A percentile compares a stretch with the other conserved stretches of the same genome.
Evolutionary conservation across 805 yeast species (phyloP).

Genomic region (Cyberlindnera euphorbiae): DNA sequence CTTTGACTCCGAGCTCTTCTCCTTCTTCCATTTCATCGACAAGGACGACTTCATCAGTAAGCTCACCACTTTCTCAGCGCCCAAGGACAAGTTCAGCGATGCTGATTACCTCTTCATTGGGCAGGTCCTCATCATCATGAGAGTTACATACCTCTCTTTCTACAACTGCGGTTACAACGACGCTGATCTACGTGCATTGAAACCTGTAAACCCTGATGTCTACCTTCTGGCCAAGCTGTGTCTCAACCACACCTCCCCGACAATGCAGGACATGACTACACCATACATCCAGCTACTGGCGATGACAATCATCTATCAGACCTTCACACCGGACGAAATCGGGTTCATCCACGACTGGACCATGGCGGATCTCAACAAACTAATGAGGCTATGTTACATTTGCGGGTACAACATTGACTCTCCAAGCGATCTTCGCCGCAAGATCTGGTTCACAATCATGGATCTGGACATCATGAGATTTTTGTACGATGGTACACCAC

Average conservation of each 20-base stretch:
- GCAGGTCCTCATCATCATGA: constrained; percentile 14
- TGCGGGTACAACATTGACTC: constrained; percentile 2
- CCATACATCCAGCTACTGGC: constrained; percentile 7
- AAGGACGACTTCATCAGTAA: constrained; percentile 5
- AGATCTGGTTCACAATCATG: constrained; percentile 10
- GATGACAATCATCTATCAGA: constrained; percentile 1
- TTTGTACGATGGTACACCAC: constrained; percentile 17
- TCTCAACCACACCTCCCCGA: constrained; percentile 10
- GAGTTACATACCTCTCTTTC: constrained; percentile 14
- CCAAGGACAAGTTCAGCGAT: constrained; percentile 4
- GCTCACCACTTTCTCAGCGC: constrained; percentile 9
- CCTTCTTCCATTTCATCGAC: constrained; percentile 8
- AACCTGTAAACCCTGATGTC: constrained; percentile 8
- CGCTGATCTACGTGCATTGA: constrained; percentile 3
- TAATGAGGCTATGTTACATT: constrained; percentile 2
- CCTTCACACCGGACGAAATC: constrained; percentile 4
- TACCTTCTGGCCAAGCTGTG: constrained; percentile 13
- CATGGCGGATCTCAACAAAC: constrained; percentile 4
- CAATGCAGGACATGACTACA: constrained; percentile 4
- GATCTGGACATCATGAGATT: constrained; percentile 15
- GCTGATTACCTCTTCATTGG: constrained; percentile 14
- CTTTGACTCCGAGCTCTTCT: constrained; percentile 7
- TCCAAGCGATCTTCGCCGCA: constrained; percentile 1
- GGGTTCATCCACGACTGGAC: constrained; percentile 3
- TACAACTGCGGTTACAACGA: constrained; percentile 18